phyloP scores from a whole-genome alignment of 1,139 yeast genomes.

The Pichia sorboxylosa region DNA sequence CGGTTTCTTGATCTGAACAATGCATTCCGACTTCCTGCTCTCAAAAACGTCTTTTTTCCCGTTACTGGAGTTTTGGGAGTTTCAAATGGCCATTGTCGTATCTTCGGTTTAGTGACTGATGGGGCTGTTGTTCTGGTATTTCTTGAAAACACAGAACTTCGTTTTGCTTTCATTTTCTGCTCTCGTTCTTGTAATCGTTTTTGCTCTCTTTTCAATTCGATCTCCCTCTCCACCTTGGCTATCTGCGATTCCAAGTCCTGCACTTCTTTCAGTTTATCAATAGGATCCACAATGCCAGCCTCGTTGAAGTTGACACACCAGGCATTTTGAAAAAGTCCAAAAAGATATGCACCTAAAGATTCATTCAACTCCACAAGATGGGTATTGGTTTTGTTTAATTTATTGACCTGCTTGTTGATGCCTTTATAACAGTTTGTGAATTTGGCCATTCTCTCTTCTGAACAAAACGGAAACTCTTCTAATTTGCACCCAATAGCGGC shows the following conservation, averaged over 20 bases:
- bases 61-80: neutral
- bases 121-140: neutral
- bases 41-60: constrained; percentile 1
- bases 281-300: constrained; percentile 25
- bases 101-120: neutral
- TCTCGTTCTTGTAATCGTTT: neutral
- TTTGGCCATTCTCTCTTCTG: neutral
- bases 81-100: neutral
- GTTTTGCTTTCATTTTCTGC: neutral
- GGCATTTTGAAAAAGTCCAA: constrained; percentile 52
- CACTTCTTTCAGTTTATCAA: constrained; percentile 14
- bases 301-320: constrained; percentile 54
- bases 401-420: constrained; percentile 36
- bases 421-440: constrained; percentile 3
- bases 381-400: constrained; percentile 38
- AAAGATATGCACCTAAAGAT: constrained; percentile 48
- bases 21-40: constrained; percentile 7
- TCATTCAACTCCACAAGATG: constrained; percentile 47
- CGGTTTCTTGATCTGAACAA: neutral
- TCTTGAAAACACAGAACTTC: neutral
- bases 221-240: constrained; percentile 8
- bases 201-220: constrained; percentile 2
- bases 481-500: constrained; percentile 7
- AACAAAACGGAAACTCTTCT: constrained; percentile 8
- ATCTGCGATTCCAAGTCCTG: constrained; percentile 5